Evolutionary conservation across 1,284 basidiomycete species (phyloP).

Genomic region (Veloboletus limbatus): DNA sequence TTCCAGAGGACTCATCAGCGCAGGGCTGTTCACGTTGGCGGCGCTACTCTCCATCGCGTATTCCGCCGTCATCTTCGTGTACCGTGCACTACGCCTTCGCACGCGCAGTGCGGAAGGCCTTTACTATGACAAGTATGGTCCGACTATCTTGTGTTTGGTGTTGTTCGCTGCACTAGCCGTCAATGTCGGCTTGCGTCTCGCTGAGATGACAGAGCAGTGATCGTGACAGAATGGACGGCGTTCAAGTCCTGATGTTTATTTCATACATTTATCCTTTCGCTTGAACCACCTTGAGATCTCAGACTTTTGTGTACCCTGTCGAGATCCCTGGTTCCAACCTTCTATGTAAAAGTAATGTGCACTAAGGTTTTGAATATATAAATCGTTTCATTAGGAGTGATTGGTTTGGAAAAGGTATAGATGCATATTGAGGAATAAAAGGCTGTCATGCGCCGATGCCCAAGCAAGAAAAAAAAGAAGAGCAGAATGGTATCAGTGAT

Average conservation of each 20-base stretch:
- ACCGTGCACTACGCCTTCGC: constrained; percentile 76
- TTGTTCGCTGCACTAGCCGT: constrained; percentile 71
- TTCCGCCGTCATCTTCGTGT: constrained; percentile 85
- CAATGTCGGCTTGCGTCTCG: constrained; percentile 67
- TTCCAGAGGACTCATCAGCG: constrained; percentile 76
- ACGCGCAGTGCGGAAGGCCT: constrained; percentile 72
- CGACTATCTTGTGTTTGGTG: constrained; percentile 71
- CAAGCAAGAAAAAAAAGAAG: constrained; percentile 11
- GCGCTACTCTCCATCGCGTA: constrained; percentile 91
- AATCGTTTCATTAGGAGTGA: constrained; percentile 26
- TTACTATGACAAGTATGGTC: constrained; percentile 89
- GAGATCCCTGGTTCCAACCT: too few relatives aligned
- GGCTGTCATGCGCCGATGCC: constrained; percentile 18
- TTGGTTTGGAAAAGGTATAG: constrained; percentile 19
- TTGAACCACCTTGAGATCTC: neutral
- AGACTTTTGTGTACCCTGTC: too few relatives aligned
- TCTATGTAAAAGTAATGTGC: neutral
- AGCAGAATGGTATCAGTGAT: constrained; percentile 9
- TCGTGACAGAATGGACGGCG: neutral
- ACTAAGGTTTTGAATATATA: constrained; percentile 8
- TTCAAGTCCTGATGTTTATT: constrained; percentile 4
- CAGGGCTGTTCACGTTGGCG: constrained; percentile 84
- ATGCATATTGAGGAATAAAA: constrained; percentile 26
- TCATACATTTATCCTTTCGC: neutral
- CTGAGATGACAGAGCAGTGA: constrained; percentile 39